phyloP scores from a whole-genome alignment of 2,329 filamentous ascomycete species.

The Curvularia verruculosa region DNA sequence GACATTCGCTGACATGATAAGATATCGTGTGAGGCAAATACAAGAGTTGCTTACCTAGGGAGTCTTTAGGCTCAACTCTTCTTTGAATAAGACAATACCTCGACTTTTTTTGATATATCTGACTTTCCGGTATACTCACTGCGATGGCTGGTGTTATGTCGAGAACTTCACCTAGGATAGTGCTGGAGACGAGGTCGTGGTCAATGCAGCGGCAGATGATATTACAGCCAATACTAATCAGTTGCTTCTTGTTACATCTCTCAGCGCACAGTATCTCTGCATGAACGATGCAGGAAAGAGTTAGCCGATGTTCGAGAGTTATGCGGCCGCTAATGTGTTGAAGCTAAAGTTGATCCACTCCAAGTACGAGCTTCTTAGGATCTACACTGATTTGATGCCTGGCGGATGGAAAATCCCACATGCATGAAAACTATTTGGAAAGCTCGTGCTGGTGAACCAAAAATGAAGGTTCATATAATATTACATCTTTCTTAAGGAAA shows the following conservation, averaged over 20 bases:
- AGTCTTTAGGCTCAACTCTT: too few relatives aligned
- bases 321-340: conserved; percentile 37
- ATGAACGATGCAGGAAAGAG: conserved; percentile 38
- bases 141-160: too few relatives aligned
- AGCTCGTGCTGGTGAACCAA: too few relatives aligned
- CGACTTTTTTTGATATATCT: too few relatives aligned
- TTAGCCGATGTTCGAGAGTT: conserved; percentile 35
- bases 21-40: too few relatives aligned
- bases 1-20: too few relatives aligned
- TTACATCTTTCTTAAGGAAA: too few relatives aligned
- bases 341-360: conserved; percentile 36
- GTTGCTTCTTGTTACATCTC: conserved; percentile 4
- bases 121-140: too few relatives aligned
- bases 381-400: conserved; percentile 34
- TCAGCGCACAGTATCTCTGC: conserved; percentile 19
- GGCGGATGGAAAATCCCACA: conserved; percentile 32
- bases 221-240: conserved; percentile 19
- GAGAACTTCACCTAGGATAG: conserved; percentile 21
- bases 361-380: conserved; percentile 39
- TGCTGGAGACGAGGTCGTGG: conserved; percentile 13
- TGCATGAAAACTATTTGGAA: not conserved
- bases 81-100: too few relatives aligned
- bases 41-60: too few relatives aligned
- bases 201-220: conserved; percentile 12
- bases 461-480: too few relatives aligned